Conservation (phyloP, 2,329 filamentous ascomycete species). For the Thelonectria olida region DNA sequence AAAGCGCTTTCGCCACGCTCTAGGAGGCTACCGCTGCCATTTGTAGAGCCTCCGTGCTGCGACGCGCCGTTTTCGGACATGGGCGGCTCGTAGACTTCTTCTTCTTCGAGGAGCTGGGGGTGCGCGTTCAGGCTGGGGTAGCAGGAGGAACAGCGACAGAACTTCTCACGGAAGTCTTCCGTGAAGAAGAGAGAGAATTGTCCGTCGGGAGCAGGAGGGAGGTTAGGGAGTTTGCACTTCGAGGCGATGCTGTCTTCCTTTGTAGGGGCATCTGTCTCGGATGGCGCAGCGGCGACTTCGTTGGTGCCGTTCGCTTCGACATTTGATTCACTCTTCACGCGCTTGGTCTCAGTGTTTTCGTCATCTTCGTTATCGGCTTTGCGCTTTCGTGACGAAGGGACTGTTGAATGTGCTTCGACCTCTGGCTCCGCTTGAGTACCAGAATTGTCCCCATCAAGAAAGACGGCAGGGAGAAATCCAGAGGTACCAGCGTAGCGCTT, state of each 20-base stretch:
- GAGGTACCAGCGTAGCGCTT: conserved; percentile 83
- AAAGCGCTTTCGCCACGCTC: conserved; percentile 94
- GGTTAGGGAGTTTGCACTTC: conserved; percentile 67
- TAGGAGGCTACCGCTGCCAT: conserved; percentile 83
- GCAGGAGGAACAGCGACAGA: conserved; percentile 87
- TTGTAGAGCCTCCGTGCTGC: conserved; percentile 63
- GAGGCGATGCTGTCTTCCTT: conserved; percentile 9
- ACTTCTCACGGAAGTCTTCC: conserved; percentile 78
- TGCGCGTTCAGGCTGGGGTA: conserved; percentile 77
- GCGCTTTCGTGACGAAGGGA: conserved; percentile 66
- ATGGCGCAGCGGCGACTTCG: not conserved
- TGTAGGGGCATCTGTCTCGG: conserved; percentile 30
- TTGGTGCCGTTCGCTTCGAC: conserved; percentile 8
- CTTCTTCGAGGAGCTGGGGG: conserved; percentile 88
- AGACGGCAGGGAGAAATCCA: conserved; percentile 82
- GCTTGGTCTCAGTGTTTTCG: conserved; percentile 56
- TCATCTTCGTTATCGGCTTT: conserved; percentile 66
- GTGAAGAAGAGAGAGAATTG: conserved; percentile 85
- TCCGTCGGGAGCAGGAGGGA: conserved; percentile 65
- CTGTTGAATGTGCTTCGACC: conserved; percentile 15
- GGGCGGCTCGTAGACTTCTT: conserved; percentile 93
- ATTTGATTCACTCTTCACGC: conserved; percentile 56
- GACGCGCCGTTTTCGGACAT: conserved; percentile 73
- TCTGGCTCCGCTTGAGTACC: conserved; percentile 3
- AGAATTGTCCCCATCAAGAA: conserved; percentile 45